Conservation (phyloP, 2,329 filamentous ascomycete species). For the Neonectria coccinea region DNA sequence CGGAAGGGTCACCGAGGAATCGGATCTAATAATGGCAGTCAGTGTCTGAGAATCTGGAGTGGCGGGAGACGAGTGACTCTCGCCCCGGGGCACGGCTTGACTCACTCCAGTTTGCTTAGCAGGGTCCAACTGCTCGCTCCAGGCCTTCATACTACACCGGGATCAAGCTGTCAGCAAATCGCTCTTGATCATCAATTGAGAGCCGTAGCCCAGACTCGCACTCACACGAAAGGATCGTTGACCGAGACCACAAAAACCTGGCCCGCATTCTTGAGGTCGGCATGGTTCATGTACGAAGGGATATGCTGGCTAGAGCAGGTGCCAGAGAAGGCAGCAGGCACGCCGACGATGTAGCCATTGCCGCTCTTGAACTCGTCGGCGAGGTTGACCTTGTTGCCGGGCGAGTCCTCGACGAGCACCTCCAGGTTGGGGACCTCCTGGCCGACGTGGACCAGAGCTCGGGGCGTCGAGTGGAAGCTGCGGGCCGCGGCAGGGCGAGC, state of each 20-base stretch:
- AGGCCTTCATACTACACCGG: slow-evolving; percentile 82
- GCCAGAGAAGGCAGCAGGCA: slow-evolving; percentile 80
- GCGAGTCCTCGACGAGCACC: slow-evolving; percentile 84
- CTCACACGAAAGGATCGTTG: slow-evolving; percentile 95
- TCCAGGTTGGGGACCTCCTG: slow-evolving; percentile 83
- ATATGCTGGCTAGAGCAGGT: slow-evolving; percentile 75
- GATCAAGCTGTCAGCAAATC: slow-evolving; percentile 26
- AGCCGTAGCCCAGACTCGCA: slow-evolving; percentile 27
- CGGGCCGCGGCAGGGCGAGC: slow-evolving; percentile 49
- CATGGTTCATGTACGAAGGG: slow-evolving; percentile 86
- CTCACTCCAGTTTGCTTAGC: slow-evolving; percentile 79
- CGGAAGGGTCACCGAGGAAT: slow-evolving; percentile 86
- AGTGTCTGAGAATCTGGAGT: background rate
- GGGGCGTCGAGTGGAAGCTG: slow-evolving; percentile 73
- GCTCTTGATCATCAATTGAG: background rate
- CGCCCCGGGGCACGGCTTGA: slow-evolving; percentile 36
- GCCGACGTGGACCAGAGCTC: slow-evolving; percentile 77
- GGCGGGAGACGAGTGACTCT: background rate
- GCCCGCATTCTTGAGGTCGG: slow-evolving; percentile 81
- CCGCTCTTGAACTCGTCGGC: slow-evolving; percentile 77
- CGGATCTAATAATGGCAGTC: slow-evolving; percentile 72
- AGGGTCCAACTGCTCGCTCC: slow-evolving; percentile 83
- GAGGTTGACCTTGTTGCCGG: slow-evolving; percentile 91
- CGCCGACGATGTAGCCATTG: slow-evolving; percentile 86
- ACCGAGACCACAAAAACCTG: slow-evolving; percentile 91